Conservation (phyloP, 768 basidiomycete genomes). For the Lepiota brunneoincarnata region DNA sequence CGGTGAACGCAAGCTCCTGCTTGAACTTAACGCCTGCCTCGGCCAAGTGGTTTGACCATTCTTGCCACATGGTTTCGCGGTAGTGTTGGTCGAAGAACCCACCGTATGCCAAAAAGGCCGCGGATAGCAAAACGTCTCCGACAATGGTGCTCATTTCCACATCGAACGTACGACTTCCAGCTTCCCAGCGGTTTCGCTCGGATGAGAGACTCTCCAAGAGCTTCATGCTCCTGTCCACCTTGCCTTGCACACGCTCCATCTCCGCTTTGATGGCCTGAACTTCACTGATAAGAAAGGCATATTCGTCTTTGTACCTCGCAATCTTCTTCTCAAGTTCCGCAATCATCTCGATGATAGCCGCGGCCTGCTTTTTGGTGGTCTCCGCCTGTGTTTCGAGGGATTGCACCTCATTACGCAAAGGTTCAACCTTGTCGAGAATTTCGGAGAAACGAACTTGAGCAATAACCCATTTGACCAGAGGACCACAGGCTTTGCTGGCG, state of each 20-base stretch:
- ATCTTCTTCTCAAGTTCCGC: constrained; percentile 92
- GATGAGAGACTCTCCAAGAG: constrained; percentile 92
- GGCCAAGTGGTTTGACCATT: constrained; percentile 86
- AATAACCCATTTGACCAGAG: constrained; percentile 96
- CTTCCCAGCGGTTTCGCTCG: constrained; percentile 92
- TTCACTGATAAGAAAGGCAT: constrained; percentile 93
- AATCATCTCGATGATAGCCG: constrained; percentile 88
- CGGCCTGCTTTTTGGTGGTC: constrained; percentile 92
- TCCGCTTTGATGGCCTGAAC: constrained; percentile 96
- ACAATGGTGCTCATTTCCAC: constrained; percentile 98
- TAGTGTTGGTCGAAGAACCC: constrained; percentile 99
- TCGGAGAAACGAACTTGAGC: constrained; percentile 97
- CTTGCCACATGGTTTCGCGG: constrained; percentile 95
- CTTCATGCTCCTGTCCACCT: constrained; percentile 96
- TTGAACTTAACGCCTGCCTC: constrained; percentile 94
- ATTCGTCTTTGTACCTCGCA: constrained; percentile 93
- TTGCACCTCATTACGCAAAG: constrained; percentile 92
- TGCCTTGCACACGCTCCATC: constrained; percentile 97
- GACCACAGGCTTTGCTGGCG: constrained; percentile 96
- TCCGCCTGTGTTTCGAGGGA: constrained; percentile 91
- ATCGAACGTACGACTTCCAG: constrained; percentile 93
- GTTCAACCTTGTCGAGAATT: constrained; percentile 96
- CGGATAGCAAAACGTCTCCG: constrained; percentile 92
- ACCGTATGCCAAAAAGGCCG: constrained; percentile 94
- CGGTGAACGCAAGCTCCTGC: constrained; percentile 85